phyloP scores from a whole-genome alignment of 2,329 filamentous ascomycete genomes.

The Nemania sp. region DNA sequence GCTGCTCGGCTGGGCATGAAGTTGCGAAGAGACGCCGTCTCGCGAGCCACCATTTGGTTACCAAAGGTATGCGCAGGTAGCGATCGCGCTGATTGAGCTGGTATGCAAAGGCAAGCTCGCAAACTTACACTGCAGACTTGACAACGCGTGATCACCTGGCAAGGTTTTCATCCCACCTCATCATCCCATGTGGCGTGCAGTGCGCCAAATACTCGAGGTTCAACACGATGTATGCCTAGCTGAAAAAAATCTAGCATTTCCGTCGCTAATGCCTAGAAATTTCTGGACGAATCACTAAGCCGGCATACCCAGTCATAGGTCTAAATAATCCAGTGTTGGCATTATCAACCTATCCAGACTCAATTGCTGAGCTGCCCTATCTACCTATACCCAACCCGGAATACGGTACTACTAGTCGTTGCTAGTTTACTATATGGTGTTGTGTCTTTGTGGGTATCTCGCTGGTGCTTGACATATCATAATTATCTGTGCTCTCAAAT shows the following conservation, averaged over 20 bases:
- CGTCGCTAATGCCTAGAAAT: conserved; percentile 1
- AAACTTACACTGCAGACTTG: background rate
- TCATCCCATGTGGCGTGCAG: conserved; percentile 11
- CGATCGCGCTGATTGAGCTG: background rate
- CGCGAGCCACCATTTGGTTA: conserved; percentile 1
- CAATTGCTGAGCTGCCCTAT: conserved; percentile 10
- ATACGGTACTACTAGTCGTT: background rate
- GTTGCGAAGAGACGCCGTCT: conserved; percentile 3
- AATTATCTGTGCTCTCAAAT: conserved; percentile 3
- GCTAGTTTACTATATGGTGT: background rate
- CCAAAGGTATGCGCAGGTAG: too few relatives aligned
- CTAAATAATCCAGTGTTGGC: too few relatives aligned
- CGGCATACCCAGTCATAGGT: background rate
- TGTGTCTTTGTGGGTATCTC: background rate
- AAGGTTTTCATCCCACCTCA: background rate
- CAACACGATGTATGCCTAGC: conserved; percentile 13
- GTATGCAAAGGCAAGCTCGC: background rate
- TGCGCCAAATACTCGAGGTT: conserved; percentile 6
- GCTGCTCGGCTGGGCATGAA: conserved; percentile 5
- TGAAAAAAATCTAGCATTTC: conserved; percentile 13
- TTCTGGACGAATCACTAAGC: too few relatives aligned
- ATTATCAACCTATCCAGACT: background rate
- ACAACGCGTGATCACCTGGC: background rate
- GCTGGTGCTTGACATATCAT: conserved; percentile 1
- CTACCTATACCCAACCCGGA: conserved; percentile 7